Evolutionary conservation across 805 yeast genomes (phyloP).

Genomic region (Clavispora fructus): DNA sequence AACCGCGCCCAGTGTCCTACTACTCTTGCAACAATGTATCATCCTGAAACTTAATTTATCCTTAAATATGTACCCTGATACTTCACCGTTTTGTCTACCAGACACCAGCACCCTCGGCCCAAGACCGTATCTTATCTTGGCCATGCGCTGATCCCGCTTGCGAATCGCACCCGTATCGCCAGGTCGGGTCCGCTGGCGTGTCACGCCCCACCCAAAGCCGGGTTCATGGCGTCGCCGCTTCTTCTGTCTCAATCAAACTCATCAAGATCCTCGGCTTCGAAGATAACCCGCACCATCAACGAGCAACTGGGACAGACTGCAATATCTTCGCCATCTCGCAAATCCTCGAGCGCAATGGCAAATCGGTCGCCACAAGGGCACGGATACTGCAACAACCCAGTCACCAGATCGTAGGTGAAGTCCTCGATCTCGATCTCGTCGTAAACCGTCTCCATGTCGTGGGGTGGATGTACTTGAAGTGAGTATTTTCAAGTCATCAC

Average conservation of each 20-base stretch:
- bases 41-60: not conserved
- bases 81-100: not conserved
- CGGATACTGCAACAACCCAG: constrained; percentile 84
- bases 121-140: not conserved
- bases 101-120: not conserved
- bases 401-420: constrained; percentile 81
- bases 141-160: not conserved
- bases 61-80: not conserved
- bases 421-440: constrained; percentile 98
- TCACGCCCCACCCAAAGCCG: too few relatives aligned
- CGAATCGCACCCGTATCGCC: not conserved
- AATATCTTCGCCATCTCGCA: constrained; percentile 84
- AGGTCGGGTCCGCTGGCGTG: too few relatives aligned
- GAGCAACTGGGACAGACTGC: constrained; percentile 98
- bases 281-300: constrained; percentile 85
- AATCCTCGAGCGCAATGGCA: constrained; percentile 78
- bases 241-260: constrained; percentile 25
- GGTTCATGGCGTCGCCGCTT: too few relatives aligned
- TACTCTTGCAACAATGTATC: not conserved
- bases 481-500: constrained; percentile 1
- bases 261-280: constrained; percentile 58
- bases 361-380: constrained; percentile 98
- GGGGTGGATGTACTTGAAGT: not conserved
- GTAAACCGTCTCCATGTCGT: constrained; percentile 57
- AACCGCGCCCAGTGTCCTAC: not conserved